phyloP scores from a whole-genome alignment of 768 basidiomycete genomes.

The Pisolithus tinctorius region DNA sequence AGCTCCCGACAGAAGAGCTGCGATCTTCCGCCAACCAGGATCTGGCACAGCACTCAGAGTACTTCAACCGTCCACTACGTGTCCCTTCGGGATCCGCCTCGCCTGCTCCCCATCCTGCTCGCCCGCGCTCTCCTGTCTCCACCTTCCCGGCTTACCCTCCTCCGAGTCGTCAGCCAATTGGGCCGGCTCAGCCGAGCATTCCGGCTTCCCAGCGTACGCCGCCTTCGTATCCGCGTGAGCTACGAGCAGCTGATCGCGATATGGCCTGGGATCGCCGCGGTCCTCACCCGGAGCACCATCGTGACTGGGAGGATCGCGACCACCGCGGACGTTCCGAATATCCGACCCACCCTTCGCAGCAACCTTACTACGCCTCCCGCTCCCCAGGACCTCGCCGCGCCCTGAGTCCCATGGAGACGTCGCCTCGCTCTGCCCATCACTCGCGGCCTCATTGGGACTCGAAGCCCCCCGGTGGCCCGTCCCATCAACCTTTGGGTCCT shows the following conservation, averaged over 20 bases:
- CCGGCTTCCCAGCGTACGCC: constrained; percentile 54
- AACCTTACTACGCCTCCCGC: constrained; percentile 27
- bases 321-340: constrained; percentile 36
- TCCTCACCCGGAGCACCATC: constrained; percentile 37
- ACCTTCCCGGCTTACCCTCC: constrained; percentile 44
- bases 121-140: constrained; percentile 45
- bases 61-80: constrained; percentile 46
- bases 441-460: constrained; percentile 53
- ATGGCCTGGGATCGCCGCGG: constrained; percentile 54
- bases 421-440: constrained; percentile 45
- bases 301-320: constrained; percentile 43
- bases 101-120: constrained; percentile 41
- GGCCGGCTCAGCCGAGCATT: constrained; percentile 43
- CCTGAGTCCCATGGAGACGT: constrained; percentile 52
- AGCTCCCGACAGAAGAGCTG: constrained; percentile 45
- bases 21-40: constrained; percentile 33
- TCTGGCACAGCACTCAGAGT: constrained; percentile 48
- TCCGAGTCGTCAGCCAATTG: constrained; percentile 40
- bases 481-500: constrained; percentile 25
- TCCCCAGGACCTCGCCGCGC: constrained; percentile 33
- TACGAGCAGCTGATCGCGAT: constrained; percentile 46
- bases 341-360: constrained; percentile 24
- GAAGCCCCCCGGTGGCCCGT: constrained; percentile 36
- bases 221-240: constrained; percentile 49
- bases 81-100: constrained; percentile 55